Evolutionary conservation across 306 rosid genomes (phyloP), one percentile per base, ranked within the genome.

Genomic region (Sechiopsis laciniata): DNA sequence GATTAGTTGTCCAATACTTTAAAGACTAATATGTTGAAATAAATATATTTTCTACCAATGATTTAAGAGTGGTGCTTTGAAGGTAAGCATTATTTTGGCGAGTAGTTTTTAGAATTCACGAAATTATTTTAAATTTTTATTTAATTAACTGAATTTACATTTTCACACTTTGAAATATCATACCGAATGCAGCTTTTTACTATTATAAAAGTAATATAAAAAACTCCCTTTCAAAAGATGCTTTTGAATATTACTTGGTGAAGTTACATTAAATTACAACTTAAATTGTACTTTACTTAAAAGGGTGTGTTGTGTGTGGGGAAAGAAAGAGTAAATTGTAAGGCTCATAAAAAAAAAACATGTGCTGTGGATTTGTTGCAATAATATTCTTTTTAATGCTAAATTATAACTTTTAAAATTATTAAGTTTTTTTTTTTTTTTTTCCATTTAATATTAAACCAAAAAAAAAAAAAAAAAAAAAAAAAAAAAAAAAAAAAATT

Each of bases 321-420:
- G 21, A 67, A 46, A 13, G 42, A 4, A 69, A 69, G 73, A 69
- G 73, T 69, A 69, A 69, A 69, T 21, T 21, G 5, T 1, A 67
- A 67, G 72, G 55, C 13, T 64, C 71, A 67, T 67, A 37, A 67
- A 67, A 67, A 37, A 67, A 67, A 67, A 21, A n/a, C 72, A 67
- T 20, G 72, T 67, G 72, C 72, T 67, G 56, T 40, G 56, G 55
- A 67, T 46, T 67, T 67, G 20, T 67, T 67, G 37, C 55, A 67
- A 42, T 67, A 46, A 67, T 67, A 45, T 17, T 67, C 19, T 45
- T 67, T 67, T 67, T 46, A 67, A 67, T 67, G 55, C 72, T 67
- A 1, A 68, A 68, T 48, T 48, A 48, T 46, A 20, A 48, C 42
- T 68, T 68, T 21, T 67, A 37, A 46, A 6, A 67, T 46, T 67